Evolutionary conservation across 805 yeast genomes (phyloP).

Genomic region (Monosporozyma unispora): DNA sequence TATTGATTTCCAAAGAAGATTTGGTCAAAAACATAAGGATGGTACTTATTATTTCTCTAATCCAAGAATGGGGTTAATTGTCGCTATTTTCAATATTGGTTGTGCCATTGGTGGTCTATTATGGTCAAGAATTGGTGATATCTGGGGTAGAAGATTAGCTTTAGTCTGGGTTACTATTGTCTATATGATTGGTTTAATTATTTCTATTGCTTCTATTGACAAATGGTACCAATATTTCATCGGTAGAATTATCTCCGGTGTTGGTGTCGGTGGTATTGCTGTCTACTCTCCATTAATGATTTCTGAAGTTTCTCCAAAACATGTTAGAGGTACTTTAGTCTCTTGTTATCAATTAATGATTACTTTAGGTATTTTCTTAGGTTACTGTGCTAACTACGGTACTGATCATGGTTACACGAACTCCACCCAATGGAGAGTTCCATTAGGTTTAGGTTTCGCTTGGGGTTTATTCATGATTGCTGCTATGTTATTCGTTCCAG

Average conservation of each 20-base stretch:
- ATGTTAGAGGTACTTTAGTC: conserved; percentile 62
- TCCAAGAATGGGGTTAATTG: conserved; percentile 48
- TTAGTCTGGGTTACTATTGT: conserved; percentile 22
- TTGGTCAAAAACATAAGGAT: conserved; percentile 38
- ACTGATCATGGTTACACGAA: conserved; percentile 44
- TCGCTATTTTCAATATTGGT: conserved; percentile 59
- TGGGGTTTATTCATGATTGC: conserved; percentile 35
- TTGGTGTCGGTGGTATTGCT: conserved; percentile 71
- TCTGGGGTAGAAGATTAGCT: conserved; percentile 57
- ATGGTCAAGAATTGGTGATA: conserved; percentile 51
- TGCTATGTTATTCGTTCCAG: conserved; percentile 49
- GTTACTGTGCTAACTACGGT: conserved; percentile 67
- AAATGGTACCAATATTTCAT: conserved; percentile 65
- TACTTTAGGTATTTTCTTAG: conserved; percentile 65
- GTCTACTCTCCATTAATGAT: conserved; percentile 69
- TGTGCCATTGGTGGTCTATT: conserved; percentile 65
- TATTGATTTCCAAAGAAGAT: conserved; percentile 45
- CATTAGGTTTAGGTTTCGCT: conserved; percentile 48
- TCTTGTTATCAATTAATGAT: conserved; percentile 62
- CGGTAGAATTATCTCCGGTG: conserved; percentile 61
- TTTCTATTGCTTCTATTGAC: conserved; percentile 47
- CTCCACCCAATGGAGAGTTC: conserved; percentile 73
- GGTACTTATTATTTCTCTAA: conserved; percentile 43
- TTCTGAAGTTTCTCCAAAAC: conserved; percentile 63
- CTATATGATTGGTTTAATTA: conserved; percentile 57